Conservation (phyloP, 2,329 filamentous ascomycete genomes). For the Alternaria sp. region DNA sequence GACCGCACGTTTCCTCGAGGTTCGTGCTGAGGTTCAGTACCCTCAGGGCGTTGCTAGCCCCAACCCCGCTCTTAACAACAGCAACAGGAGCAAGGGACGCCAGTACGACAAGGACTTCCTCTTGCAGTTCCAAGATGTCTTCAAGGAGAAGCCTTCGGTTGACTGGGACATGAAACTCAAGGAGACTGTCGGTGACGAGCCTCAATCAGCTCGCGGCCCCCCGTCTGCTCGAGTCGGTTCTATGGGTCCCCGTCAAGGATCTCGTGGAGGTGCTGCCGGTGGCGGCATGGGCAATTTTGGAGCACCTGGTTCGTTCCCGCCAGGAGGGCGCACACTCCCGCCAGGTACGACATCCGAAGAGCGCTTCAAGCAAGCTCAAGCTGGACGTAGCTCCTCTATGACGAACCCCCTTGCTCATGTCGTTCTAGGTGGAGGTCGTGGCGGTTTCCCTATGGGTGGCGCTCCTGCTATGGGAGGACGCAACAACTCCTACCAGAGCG, state of each 20-base stretch:
- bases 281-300: slow-evolving; percentile 74
- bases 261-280: slow-evolving; percentile 46
- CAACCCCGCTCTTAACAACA: slow-evolving; percentile 89
- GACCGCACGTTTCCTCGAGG: slow-evolving; percentile 85
- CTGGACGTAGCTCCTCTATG: slow-evolving; percentile 41
- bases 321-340: slow-evolving; percentile 67
- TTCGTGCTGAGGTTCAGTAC: slow-evolving; percentile 81
- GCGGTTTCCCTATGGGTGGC: slow-evolving; percentile 64
- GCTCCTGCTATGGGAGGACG: slow-evolving; percentile 72
- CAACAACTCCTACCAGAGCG: slow-evolving; percentile 65
- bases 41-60: slow-evolving; percentile 79
- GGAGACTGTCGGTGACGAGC: slow-evolving; percentile 83
- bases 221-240: slow-evolving; percentile 67
- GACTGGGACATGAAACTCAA: slow-evolving; percentile 93
- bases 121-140: slow-evolving; percentile 94
- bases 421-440: slow-evolving; percentile 61
- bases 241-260: slow-evolving; percentile 59
- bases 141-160: slow-evolving; percentile 93
- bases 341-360: slow-evolving; percentile 80
- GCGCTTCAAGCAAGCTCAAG: slow-evolving; percentile 64
- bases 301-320: slow-evolving; percentile 50
- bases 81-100: slow-evolving; percentile 82
- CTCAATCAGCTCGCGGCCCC: slow-evolving; percentile 68
- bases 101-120: slow-evolving; percentile 96
- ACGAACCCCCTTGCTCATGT: slow-evolving; percentile 68